These are phyloP conservation scores for Paulownia fortunei DNA, from an alignment of 257 asterid genomes.

Conservation along the genomic window DNA sequence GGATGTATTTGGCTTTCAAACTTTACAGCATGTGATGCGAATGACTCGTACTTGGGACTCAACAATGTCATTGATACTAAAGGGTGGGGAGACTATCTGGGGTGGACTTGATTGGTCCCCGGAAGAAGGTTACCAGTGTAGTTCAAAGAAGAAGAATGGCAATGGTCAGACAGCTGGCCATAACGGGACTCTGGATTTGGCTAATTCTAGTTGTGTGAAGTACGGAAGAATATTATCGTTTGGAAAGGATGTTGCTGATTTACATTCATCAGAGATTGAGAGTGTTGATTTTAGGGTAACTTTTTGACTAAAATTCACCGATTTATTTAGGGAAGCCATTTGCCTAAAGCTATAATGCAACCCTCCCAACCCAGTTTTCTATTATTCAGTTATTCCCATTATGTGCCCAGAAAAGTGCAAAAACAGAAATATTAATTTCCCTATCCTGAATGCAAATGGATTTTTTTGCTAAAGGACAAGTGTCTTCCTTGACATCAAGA, in stretches of 20 bases:
- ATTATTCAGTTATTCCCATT: background rate
- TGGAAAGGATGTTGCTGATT: slow-evolving; percentile 65
- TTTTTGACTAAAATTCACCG: slow-evolving; percentile 23
- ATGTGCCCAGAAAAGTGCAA: background rate
- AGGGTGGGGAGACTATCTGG: slow-evolving; percentile 89
- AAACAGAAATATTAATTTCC: background rate
- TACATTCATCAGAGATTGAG: slow-evolving; percentile 63
- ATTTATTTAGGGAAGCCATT: slow-evolving; percentile 16
- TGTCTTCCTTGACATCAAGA: background rate
- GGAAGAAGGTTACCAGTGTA: slow-evolving; percentile 68
- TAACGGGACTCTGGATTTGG: slow-evolving; percentile 36
- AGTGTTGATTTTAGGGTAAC: slow-evolving; percentile 72
- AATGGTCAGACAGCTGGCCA: slow-evolving; percentile 41
- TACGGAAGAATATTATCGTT: slow-evolving; percentile 75
- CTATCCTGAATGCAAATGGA: slow-evolving; percentile 4
- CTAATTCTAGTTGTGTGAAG: slow-evolving; percentile 38
- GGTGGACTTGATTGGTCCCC: slow-evolving; percentile 91
- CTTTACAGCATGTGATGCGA: slow-evolving; percentile 71
- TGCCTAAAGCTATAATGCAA: slow-evolving; percentile 7
- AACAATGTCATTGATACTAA: slow-evolving; percentile 79
- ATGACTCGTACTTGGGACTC: slow-evolving; percentile 94
- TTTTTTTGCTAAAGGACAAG: background rate
- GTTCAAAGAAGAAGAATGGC: slow-evolving; percentile 47
- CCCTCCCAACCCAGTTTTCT: background rate
- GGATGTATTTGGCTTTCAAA: slow-evolving; percentile 71